Evolutionary conservation across 371 early-diverging fungal species (phyloP).

Genomic region (Mortierella sp.): DNA sequence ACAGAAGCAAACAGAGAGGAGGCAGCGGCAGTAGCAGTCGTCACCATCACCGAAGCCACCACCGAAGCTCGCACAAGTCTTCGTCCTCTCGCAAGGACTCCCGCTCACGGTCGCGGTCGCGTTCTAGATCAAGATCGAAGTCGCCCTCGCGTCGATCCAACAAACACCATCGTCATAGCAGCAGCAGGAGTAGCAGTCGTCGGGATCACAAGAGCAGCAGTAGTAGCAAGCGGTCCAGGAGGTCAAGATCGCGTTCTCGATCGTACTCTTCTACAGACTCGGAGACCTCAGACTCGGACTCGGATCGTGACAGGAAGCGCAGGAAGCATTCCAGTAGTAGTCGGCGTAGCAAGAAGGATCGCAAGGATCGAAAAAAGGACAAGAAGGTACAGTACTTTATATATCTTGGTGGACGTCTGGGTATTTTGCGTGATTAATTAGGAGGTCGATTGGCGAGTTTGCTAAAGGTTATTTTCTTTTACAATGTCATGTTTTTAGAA

Average conservation of each 20-base stretch:
- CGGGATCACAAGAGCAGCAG: constrained; percentile 9
- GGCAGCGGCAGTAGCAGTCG: constrained; percentile 4
- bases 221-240: constrained; percentile 41
- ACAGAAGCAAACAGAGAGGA: not conserved
- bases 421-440: not conserved
- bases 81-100: constrained; percentile 27
- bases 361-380: constrained; percentile 50
- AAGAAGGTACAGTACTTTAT: constrained; percentile 26
- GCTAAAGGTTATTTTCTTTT: not conserved
- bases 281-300: constrained; percentile 45
- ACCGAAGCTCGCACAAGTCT: constrained; percentile 22
- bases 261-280: constrained; percentile 32
- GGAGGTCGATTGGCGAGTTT: too few relatives aligned
- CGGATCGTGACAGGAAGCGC: constrained; percentile 41
- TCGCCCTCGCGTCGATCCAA: constrained; percentile 36
- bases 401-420: not conserved
- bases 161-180: constrained; percentile 13
- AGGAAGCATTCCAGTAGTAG: constrained; percentile 42
- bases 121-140: constrained; percentile 35
- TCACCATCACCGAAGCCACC: not conserved
- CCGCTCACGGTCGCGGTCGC: constrained; percentile 25
- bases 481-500: constrained; percentile 18
- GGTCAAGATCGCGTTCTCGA: constrained; percentile 35
- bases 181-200: constrained; percentile 26
- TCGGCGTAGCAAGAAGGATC: constrained; percentile 47